Evolutionary conservation across 2,329 filamentous ascomycete genomes (phyloP), one percentile per base, ranked within the genome.

Genomic region (Aspergillus latus): DNA sequence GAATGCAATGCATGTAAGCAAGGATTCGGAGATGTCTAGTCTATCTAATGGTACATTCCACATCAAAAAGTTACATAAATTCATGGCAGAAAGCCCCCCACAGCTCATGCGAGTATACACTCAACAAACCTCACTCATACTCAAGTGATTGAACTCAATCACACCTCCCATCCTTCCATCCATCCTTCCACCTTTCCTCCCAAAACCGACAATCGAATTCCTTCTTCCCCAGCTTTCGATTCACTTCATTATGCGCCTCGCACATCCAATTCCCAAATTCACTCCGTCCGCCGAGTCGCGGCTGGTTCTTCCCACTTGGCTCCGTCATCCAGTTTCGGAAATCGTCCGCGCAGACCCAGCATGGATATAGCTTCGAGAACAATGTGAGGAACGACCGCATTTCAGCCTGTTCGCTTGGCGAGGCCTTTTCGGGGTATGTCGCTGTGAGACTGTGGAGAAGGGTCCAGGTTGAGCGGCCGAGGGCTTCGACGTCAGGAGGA

Each of bases 181-280:
- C 94, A 1, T 89, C 94, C 76, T 89, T 82, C 94, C 94, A 99
- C 72, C 94, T 84, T 80, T 97, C 90, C 73, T 97, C 87, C 93
- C 94, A 97, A 67, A 80, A 84, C 54, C 79, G 80, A 76, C 94
- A 99, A 80, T 99, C 92, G 76, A 99, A 99, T 65, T 83, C 82
- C 58, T 84, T 81, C 82, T 99, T 99, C 49, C 94, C 94, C 64
- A 99, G 74, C 79, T 97, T 97, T 58, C 73, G 71, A 72, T 78
- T 80, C 42, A 80, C 76, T 57, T 76, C 78, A 66, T 81, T 80
- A 71, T 80, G 78, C 58, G 78, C 78, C 66, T 76, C 73, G 53
- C 78, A 80, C 75, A 80, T 78, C 74, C 79, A 80, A 61, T 72
- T 72, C 16, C 78, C 76, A 59, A 81, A 75, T 52, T 77, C 76